These are phyloP conservation scores for Chrysoporthe puriensis DNA, from an alignment of 2,329 filamentous ascomycete genomes.

Conservation along the genomic window DNA sequence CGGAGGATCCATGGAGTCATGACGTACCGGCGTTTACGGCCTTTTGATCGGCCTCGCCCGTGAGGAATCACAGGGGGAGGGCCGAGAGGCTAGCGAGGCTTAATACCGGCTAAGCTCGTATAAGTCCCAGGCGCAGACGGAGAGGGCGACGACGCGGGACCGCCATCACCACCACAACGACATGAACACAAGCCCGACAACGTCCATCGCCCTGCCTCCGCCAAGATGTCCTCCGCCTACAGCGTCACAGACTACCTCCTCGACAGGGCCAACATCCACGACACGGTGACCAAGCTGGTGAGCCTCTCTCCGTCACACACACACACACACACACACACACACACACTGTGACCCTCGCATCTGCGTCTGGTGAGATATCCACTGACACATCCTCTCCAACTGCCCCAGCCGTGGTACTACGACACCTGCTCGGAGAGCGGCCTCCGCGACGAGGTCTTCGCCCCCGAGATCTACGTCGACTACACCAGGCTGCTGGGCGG, in stretches of 20 bases:
- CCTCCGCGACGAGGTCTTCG: slow-evolving; percentile 36
- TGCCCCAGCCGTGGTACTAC: slow-evolving; percentile 34
- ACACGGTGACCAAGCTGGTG: slow-evolving; percentile 36
- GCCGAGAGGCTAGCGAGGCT: too few relatives aligned
- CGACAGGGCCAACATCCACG: slow-evolving; percentile 39
- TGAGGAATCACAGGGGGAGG: neutral
- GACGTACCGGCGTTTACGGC: slow-evolving; percentile 17
- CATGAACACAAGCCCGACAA: neutral
- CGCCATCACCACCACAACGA: neutral
- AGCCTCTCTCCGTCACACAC: neutral
- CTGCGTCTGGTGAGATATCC: too few relatives aligned
- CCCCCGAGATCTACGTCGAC: slow-evolving; percentile 35
- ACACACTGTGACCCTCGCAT: neutral
- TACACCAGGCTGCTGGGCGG: slow-evolving; percentile 39
- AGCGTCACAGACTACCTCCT: slow-evolving; percentile 36
- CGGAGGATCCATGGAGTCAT: neutral
- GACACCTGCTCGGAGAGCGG: slow-evolving; percentile 32
- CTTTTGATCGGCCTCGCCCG: slow-evolving; percentile 7
- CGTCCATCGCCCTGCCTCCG: neutral
- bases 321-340: too few relatives aligned
- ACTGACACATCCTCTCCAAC: neutral
- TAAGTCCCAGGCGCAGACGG: too few relatives aligned
- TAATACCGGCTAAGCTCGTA: neutral
- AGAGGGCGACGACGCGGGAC: too few relatives aligned
- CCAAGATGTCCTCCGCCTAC: slow-evolving; percentile 15